Evolutionary conservation across 139 green algal species (phyloP), one percentile per base, ranked within the genome.

Genomic region (Asterochloris sp.): DNA sequence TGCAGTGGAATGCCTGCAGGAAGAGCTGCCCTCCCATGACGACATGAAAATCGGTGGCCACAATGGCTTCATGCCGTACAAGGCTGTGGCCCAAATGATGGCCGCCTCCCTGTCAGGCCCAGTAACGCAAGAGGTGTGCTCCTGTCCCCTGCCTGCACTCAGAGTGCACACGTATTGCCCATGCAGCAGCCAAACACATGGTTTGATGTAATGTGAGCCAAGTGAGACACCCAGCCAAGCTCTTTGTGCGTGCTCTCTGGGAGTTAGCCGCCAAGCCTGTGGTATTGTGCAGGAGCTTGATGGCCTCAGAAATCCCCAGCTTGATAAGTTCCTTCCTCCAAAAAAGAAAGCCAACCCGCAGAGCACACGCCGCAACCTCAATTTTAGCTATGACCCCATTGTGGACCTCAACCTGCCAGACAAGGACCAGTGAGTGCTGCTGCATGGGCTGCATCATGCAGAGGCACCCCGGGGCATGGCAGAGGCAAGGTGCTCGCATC

Each of bases 51-150:
- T 97, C 13, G 89, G 86, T 21, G 94, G 94, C 17, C 85, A 91
- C 54, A 86, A 91, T 28, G 94, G 94, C 60, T 98, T 97, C 81
- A 75, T 96, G 85, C 90, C 94, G 0, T 98, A 98, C 88, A 91
- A 90, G 73, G 76, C 94, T 0, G 88, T 91, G 24, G 94, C 90
- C 13, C 79, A 69, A 26, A 76, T 90, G 62, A 78, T 91, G 38
- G 85, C 81, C 27, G 71, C 88, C 62, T 71, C 86, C 69, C 60
- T 90, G 84, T 84, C 27, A 9, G 82, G 74, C 24, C 89, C 89
- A 15, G 83, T 85, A 60, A 75, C 62, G 24, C 64, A 69, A 62
- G 61, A 76, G 54, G 82, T 85, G 47, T 28, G 74, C 27, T 26
- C 21, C n/a, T 66, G 74, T n/a, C 17, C 28, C 29, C 24, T 47